Conservation (phyloP, 306 rosid genomes). For the Morella rubra region DNA sequence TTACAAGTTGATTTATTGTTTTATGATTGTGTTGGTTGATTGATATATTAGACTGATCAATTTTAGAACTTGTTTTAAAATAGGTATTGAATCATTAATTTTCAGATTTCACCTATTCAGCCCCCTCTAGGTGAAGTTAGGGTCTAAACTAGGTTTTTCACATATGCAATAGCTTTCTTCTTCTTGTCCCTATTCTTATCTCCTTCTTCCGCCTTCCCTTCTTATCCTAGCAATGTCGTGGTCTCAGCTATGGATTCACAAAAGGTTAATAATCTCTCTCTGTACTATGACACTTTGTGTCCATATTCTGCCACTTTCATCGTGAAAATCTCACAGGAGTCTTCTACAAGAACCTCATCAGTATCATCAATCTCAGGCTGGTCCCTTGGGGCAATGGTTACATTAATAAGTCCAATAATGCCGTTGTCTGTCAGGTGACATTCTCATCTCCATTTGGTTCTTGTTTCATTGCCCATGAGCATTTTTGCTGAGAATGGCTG, state of each 20-base stretch:
- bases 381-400: constrained; percentile 55
- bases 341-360: constrained; percentile 41
- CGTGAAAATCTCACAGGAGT: constrained; percentile 35
- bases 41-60: too few species aligned
- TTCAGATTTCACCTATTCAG: background rate
- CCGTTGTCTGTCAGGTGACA: constrained; percentile 54
- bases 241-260: constrained; percentile 9
- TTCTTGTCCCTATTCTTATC: background rate
- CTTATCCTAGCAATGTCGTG: constrained; percentile 4
- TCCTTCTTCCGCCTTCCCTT: constrained; percentile 16
- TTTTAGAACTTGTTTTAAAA: too few species aligned
- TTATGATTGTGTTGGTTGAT: too few species aligned
- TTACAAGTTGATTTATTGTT: too few species aligned
- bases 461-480: background rate
- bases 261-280: constrained; percentile 51
- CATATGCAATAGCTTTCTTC: background rate
- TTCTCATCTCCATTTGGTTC: constrained; percentile 1
- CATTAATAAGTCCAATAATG: constrained; percentile 29
- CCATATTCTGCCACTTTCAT: constrained; percentile 44
- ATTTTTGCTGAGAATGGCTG: too few species aligned
- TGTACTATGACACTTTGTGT: constrained; percentile 47
- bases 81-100: too few species aligned
- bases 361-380: constrained; percentile 47
- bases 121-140: background rate
- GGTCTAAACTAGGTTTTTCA: background rate